Evolutionary conservation across 129 eudicot genomes (phyloP).

Genomic region (Apium graveolens): DNA sequence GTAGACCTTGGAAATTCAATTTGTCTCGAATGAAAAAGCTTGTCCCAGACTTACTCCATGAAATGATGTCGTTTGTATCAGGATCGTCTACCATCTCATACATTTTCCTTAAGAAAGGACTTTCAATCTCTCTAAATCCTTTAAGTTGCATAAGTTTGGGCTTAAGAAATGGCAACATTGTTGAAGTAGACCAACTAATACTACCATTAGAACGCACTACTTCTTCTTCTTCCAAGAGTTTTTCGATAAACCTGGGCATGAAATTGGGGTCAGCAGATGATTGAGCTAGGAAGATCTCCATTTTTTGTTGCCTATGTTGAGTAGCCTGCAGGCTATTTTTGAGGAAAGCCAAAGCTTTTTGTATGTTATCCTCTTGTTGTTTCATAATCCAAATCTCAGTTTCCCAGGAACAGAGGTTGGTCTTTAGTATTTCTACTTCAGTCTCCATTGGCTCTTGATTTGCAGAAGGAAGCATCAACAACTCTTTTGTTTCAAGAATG

Average conservation of each 20-base stretch:
- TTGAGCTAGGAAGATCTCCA: conserved; percentile 13
- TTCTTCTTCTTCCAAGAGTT: conserved; percentile 15
- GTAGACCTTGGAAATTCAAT: conserved; percentile 19
- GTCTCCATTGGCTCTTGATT: conserved; percentile 16
- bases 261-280: conserved; percentile 11
- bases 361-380: conserved; percentile 18
- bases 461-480: background rate
- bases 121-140: conserved; percentile 6
- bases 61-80: conserved; percentile 21
- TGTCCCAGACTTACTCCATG: conserved; percentile 34
- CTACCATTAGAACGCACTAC: background rate
- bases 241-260: conserved; percentile 13
- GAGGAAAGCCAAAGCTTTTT: conserved; percentile 13
- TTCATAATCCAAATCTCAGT: conserved; percentile 12
- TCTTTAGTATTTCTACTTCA: background rate
- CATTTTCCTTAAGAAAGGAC: conserved; percentile 21
- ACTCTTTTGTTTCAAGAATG: background rate
- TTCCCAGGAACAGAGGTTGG: conserved; percentile 11
- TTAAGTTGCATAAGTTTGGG: conserved; percentile 18
- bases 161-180: conserved; percentile 21
- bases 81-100: conserved; percentile 34
- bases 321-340: conserved; percentile 13
- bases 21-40: conserved; percentile 37
- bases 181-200: conserved; percentile 9
- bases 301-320: conserved; percentile 15